Base-by-base conservation (phyloP, 2,329 filamentous ascomycete genomes). In the Fusarium virguliforme region DNA sequence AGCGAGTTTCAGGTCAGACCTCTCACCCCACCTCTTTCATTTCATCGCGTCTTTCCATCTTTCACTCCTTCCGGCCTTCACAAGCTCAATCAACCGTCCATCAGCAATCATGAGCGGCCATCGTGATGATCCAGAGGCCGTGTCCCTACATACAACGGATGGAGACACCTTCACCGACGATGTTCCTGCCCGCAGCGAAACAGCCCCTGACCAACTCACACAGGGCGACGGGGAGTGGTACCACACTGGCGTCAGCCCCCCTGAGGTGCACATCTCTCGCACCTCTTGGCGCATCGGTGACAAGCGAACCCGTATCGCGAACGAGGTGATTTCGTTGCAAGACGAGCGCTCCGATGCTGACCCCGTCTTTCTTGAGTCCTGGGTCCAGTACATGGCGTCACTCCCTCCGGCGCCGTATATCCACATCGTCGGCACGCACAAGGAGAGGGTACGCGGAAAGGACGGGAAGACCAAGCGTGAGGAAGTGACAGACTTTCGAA, bases 321-420 rank as follows among this genome's bases (percentile, higher is more conserved):
- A 73, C 12, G 72, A 74, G 35, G 69, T 74, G 0, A 32, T 65
- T 8, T 6, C 38, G 2, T 37, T 74, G 1, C 72, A 69, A 2
- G 70, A 73, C 9, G 1, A 32, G 12, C 72, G 70, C 12, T 74
- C 70, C 4, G 72, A 74, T 0, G 51, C 58, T 0, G 62, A 74
- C n/a, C 70, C 72, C 1, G 12, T 0, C 0, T 62, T 62, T 41
- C 46, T 74, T 10, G 58, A 73, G 12, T n/a, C 28, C 2, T 74
- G 72, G 72, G 12, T 74, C 43, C 63, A 50, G 1, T 6, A 18
- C 0, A 73, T 74, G 72, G 62, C 70, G 0, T 13, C 5, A 1
- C 28, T 55, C 40, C 67, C 72, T 28, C 72, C 72, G 4, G 41
- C 72, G 12, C 72, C 72, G 35, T 74, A 74, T 9, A 65, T 74